Percentiles rank a stretch among this genome's conserved stretches.
Conservation (phyloP, 2,329 filamentous ascomycete genomes). For the Pseudocercospora pini-densiflorae region DNA sequence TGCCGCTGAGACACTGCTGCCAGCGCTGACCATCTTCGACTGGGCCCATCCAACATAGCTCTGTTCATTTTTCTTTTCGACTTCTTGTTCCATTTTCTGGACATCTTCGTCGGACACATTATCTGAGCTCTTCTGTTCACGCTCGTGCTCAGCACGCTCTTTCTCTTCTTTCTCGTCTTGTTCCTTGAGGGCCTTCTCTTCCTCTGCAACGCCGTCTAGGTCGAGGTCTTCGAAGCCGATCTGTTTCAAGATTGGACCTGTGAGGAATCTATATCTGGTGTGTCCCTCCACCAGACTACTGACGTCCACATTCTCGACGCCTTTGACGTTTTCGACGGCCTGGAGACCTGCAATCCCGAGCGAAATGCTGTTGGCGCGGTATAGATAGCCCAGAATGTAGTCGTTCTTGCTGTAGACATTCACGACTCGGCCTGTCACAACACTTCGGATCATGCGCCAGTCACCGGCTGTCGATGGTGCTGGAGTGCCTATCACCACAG, state of each 20-base stretch:
- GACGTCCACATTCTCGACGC: constrained; percentile 64
- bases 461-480: constrained; percentile 71
- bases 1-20: constrained; percentile 32
- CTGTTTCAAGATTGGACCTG: constrained; percentile 55
- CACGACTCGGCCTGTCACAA: constrained; percentile 80
- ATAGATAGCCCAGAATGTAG: constrained; percentile 84
- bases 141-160: constrained; percentile 33
- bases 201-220: constrained; percentile 51
- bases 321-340: constrained; percentile 68
- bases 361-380: constrained; percentile 81
- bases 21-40: constrained; percentile 44
- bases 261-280: constrained; percentile 55
- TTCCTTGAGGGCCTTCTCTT: constrained; percentile 46
- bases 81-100: constrained; percentile 45
- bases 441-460: constrained; percentile 77
- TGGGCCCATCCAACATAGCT: constrained; percentile 49
- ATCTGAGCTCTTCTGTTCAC: constrained; percentile 34
- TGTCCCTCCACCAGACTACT: constrained; percentile 57
- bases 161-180: constrained; percentile 45
- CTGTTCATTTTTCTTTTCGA: constrained; percentile 51
- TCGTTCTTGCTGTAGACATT: constrained; percentile 91
- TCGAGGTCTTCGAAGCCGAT: constrained; percentile 60
- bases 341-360: constrained; percentile 85
- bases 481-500: constrained; percentile 81
- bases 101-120: constrained; percentile 40